Conservation (phyloP, 108 stramenopile species). For the Mayamaea pseudoterrestris region DNA sequence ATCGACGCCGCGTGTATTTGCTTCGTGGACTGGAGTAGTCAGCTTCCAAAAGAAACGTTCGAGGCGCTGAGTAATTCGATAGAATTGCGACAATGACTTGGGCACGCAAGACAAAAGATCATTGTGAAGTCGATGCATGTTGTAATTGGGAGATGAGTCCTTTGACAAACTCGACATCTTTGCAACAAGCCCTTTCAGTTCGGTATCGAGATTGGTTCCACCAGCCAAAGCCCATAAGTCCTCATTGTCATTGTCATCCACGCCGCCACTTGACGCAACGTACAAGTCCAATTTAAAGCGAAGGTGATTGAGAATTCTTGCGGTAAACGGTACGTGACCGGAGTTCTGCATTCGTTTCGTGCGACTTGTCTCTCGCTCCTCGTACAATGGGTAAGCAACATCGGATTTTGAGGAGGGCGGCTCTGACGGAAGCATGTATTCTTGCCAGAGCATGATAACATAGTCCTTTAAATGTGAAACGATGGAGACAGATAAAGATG, state of each 20-base stretch:
- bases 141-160: constrained; percentile 14
- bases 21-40: constrained; percentile 59
- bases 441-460: constrained; percentile 75
- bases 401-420: constrained; percentile 19
- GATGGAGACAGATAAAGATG: constrained; percentile 74
- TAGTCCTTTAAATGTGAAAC: constrained; percentile 69
- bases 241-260: constrained; percentile 53
- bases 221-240: constrained; percentile 49
- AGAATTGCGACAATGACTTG: too few species aligned
- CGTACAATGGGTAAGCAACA: constrained; percentile 18
- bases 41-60: constrained; percentile 63
- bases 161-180: constrained; percentile 19
- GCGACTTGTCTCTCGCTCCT: constrained; percentile 36
- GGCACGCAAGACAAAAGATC: too few species aligned
- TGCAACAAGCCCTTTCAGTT: constrained; percentile 24
- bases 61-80: constrained; percentile 40
- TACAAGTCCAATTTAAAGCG: constrained; percentile 29
- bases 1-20: constrained; percentile 62
- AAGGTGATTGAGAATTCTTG: constrained; percentile 9
- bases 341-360: constrained; percentile 44
- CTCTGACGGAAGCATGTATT: constrained; percentile 72
- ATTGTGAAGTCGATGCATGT: constrained; percentile 1
- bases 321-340: constrained; percentile 35
- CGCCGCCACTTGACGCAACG: constrained; percentile 45
- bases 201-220: too few species aligned